Percentiles rank a stretch among this genome's conserved stretches.
Conservation (phyloP, 139 green algal genomes). For the Tetratostichococcus sp. region DNA sequence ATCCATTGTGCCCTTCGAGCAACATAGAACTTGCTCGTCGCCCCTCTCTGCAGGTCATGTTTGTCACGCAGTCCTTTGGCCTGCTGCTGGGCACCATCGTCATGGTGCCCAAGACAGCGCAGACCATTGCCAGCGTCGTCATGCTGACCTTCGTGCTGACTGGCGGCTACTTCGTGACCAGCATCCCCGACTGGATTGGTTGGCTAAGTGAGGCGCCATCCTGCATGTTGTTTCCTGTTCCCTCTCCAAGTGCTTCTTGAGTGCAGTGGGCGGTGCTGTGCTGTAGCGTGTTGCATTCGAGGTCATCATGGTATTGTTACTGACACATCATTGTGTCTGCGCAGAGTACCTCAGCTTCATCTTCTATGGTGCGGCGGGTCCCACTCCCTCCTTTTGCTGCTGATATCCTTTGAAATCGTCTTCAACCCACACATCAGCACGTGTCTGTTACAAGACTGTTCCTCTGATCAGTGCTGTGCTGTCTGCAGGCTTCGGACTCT, state of each 20-base stretch:
- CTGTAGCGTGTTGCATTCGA: too few relatives aligned
- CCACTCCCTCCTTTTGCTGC: neutral
- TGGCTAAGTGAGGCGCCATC: slow-evolving; percentile 41
- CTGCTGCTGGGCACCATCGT: slow-evolving; percentile 66
- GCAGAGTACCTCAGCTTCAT: slow-evolving; percentile 1
- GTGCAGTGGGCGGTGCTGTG: too few relatives aligned
- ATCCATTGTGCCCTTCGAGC: too few relatives aligned
- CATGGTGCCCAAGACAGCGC: slow-evolving; percentile 30
- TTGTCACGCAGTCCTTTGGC: slow-evolving; percentile 47
- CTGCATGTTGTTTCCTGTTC: slow-evolving; percentile 11
- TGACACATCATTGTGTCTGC: too few relatives aligned
- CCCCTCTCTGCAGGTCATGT: neutral
- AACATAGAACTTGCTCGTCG: too few relatives aligned
- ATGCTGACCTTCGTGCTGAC: slow-evolving; percentile 34
- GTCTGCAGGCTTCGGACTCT: slow-evolving; percentile 9
- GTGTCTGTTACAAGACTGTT: too few relatives aligned
- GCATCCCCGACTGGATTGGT: slow-evolving; percentile 53
- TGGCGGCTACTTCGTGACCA: slow-evolving; percentile 57
- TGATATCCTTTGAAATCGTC: too few relatives aligned
- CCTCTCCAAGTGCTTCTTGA: too few relatives aligned
- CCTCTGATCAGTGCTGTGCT: neutral
- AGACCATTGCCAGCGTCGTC: slow-evolving; percentile 17
- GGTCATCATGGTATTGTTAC: too few relatives aligned
- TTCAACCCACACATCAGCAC: too few relatives aligned
- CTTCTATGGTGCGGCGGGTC: neutral